These are phyloP conservation scores for Plasmodium gonderi DNA, from an alignment of 169 alveolate species.

Conservation along the genomic window DNA sequence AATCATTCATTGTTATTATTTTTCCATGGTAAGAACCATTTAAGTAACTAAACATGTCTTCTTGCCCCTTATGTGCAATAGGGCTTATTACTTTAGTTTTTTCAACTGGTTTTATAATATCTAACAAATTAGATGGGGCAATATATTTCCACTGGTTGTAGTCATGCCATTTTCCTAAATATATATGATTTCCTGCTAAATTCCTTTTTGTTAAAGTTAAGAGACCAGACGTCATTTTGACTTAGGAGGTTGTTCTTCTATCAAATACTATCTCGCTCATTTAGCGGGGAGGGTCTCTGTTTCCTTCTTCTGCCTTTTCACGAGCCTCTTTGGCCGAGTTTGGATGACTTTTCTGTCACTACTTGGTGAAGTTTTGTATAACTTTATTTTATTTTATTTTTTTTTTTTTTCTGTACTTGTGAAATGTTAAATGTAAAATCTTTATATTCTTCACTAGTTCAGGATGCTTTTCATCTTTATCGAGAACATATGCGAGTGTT, in stretches of 20 bases:
- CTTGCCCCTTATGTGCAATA: conserved; percentile 72
- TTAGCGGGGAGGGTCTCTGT: not conserved
- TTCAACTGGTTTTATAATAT: conserved; percentile 83
- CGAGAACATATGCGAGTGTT: not conserved
- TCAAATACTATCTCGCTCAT: not conserved
- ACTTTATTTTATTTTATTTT: not conserved
- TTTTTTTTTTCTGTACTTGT: not conserved
- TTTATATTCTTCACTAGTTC: not conserved
- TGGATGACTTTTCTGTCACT: not conserved
- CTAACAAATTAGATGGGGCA: conserved; percentile 82
- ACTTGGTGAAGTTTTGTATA: too few relatives aligned
- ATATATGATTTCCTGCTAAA: conserved; percentile 67
- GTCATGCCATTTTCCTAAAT: conserved; percentile 85
- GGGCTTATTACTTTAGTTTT: conserved; percentile 77
- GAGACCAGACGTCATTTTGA: conserved; percentile 51
- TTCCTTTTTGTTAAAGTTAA: conserved; percentile 22
- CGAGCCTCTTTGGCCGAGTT: not conserved
- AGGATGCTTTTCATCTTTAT: not conserved
- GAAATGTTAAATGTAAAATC: too few relatives aligned
- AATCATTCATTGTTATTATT: conserved; percentile 81
- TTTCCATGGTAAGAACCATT: conserved; percentile 79
- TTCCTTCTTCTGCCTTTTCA: not conserved
- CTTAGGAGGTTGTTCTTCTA: not conserved
- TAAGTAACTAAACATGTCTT: conserved; percentile 79
- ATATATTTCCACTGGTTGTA: conserved; percentile 83